Evolutionary conservation across 1,139 yeast genomes (phyloP).

Genomic region (Groenewaldozyma auringiensis): DNA sequence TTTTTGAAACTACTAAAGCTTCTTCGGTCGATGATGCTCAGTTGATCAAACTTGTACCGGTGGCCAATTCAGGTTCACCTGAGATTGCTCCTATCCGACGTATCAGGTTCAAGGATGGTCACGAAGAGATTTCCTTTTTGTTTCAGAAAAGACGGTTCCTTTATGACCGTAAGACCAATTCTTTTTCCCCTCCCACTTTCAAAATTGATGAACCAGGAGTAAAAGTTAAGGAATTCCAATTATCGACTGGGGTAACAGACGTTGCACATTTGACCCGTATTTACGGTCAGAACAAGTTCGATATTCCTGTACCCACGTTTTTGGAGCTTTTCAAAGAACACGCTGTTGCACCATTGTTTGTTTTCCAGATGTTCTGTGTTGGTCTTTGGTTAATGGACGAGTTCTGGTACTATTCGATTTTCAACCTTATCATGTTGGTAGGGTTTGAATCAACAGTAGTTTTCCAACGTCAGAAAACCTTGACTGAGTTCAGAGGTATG

Average conservation of each 20-base stretch:
- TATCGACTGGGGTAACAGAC: conserved; percentile 50
- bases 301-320: conserved; percentile 91
- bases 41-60: conserved; percentile 69
- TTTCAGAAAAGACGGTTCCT: conserved; percentile 92
- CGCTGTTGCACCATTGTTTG: conserved; percentile 97
- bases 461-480: conserved; percentile 82
- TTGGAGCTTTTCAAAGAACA: conserved; percentile 89
- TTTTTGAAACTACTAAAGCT: conserved; percentile 59
- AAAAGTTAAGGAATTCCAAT: conserved; percentile 51
- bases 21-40: conserved; percentile 52
- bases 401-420: conserved; percentile 90
- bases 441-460: conserved; percentile 94
- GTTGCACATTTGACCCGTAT: conserved; percentile 48
- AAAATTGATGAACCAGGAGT: conserved; percentile 55
- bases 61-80: conserved; percentile 78
- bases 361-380: conserved; percentile 91
- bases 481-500: conserved; percentile 94
- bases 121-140: conserved; percentile 60
- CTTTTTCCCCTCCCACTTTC: conserved; percentile 78
- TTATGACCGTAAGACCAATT: conserved; percentile 45
- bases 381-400: conserved; percentile 96
- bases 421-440: conserved; percentile 85
- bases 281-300: conserved; percentile 82
- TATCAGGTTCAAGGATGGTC: conserved; percentile 51
- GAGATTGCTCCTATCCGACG: conserved; percentile 63